phyloP scores from a whole-genome alignment of 2,329 filamentous ascomycete genomes.

The Cladobotryum protrusum region DNA sequence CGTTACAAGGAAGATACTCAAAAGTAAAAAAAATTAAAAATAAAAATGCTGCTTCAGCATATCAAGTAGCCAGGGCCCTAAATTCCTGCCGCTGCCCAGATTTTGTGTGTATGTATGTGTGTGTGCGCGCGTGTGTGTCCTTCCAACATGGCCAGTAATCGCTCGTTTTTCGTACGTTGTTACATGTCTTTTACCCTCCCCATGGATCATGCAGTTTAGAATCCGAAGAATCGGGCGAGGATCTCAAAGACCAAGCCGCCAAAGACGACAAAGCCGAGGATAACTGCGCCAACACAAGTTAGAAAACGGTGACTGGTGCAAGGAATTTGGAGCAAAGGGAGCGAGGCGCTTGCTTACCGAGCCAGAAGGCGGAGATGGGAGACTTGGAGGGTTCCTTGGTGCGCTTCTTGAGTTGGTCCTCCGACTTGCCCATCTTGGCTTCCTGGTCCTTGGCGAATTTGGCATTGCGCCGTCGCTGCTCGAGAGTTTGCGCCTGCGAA shows the following conservation, averaged over 20 bases:
- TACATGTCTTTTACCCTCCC: too few relatives aligned
- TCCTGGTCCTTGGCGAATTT: slow-evolving; percentile 71
- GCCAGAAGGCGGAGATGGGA: slow-evolving; percentile 58
- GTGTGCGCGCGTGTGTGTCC: too few relatives aligned
- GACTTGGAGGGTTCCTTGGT: slow-evolving; percentile 51
- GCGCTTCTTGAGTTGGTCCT: slow-evolving; percentile 55
- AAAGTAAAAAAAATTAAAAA: too few relatives aligned
- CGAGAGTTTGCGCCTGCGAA: slow-evolving; percentile 69
- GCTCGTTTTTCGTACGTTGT: too few relatives aligned
- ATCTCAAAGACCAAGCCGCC: slow-evolving; percentile 55
- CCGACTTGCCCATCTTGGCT: slow-evolving; percentile 68
- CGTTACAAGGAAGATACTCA: too few relatives aligned
- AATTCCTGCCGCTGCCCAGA: too few relatives aligned
- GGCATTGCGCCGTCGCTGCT: slow-evolving; percentile 74
- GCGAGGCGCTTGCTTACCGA: slow-evolving; percentile 42
- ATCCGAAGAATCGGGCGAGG: slow-evolving; percentile 46
- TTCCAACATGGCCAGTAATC: too few relatives aligned
- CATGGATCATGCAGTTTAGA: slow-evolving; percentile 16
- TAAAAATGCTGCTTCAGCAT: too few relatives aligned
- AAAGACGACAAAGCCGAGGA: slow-evolving; percentile 56
- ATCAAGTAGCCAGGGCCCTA: too few relatives aligned
- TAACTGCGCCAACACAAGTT: slow-evolving; percentile 27
- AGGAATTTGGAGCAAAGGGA: neutral
- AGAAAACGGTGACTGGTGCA: neutral
- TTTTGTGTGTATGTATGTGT: too few relatives aligned